phyloP scores from a whole-genome alignment of 2,329 filamentous ascomycete genomes.

The Talaromyces sp. region DNA sequence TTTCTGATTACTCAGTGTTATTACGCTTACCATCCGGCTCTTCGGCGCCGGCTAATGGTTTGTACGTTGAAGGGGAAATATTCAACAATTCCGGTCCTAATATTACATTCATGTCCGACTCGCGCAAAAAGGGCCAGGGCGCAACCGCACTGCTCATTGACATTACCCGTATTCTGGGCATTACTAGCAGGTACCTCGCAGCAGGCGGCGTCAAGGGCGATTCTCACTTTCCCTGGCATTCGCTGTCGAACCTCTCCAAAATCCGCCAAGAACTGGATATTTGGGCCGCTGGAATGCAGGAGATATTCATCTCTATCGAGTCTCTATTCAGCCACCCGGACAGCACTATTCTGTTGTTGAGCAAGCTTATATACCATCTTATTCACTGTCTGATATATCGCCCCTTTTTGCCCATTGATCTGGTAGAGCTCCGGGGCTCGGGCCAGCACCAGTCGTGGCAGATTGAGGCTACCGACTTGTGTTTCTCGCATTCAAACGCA shows the following conservation, averaged over 20 bases:
- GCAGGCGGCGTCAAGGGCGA: constrained; percentile 83
- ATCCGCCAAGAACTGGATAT: constrained; percentile 79
- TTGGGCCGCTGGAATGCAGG: constrained; percentile 77
- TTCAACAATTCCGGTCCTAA: constrained; percentile 77
- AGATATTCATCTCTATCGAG: constrained; percentile 71
- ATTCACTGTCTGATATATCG: constrained; percentile 83
- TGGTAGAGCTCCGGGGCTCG: constrained; percentile 71
- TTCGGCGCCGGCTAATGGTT: constrained; percentile 52
- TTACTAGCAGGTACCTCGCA: constrained; percentile 77
- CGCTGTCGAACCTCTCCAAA: constrained; percentile 76
- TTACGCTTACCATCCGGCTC: constrained; percentile 64
- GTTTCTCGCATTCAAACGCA: constrained; percentile 80
- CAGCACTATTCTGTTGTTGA: constrained; percentile 71
- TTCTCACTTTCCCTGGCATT: constrained; percentile 87
- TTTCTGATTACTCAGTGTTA: constrained; percentile 70
- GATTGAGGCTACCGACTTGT: constrained; percentile 83
- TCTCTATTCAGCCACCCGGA: constrained; percentile 71
- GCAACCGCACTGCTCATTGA: constrained; percentile 78
- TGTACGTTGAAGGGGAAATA: constrained; percentile 69
- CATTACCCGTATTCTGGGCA: constrained; percentile 74
- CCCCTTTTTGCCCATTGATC: constrained; percentile 78
- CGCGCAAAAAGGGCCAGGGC: constrained; percentile 65
- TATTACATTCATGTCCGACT: constrained; percentile 64
- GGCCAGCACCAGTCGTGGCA: constrained; percentile 90
- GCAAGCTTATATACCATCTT: constrained; percentile 81